A percentile compares a stretch with the other conserved stretches of the same genome.
Conservation (phyloP, 148 eudicot genomes). For the Fagopyrum esculentum region DNA sequence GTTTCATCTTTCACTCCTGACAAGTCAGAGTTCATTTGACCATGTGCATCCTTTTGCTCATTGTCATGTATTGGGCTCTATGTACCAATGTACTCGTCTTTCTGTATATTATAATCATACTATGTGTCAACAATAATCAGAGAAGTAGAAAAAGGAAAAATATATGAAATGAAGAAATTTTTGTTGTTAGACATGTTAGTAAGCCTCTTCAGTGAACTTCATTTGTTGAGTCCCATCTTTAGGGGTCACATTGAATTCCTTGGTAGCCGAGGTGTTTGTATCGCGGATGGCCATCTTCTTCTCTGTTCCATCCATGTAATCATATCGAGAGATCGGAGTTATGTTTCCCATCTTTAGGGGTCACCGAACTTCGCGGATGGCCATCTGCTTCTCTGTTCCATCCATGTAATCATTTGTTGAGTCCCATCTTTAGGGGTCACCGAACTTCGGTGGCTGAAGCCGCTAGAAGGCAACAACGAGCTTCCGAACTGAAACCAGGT, state of each 20-base stretch:
- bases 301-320: neutral
- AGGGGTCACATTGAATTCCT: neutral
- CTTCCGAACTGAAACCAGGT: no score
- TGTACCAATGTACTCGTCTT: neutral
- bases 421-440: no score
- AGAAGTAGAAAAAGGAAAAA: neutral
- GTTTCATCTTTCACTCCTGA: neutral
- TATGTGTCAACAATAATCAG: neutral
- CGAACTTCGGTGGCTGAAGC: no score
- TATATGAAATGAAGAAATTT: neutral
- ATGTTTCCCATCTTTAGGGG: neutral
- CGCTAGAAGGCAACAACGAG: no score
- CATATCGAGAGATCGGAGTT: neutral
- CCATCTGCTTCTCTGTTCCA: no score
- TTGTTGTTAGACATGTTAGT: neutral
- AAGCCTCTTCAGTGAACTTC: neutral
- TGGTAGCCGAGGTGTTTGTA: neutral
- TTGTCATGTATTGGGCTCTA: neutral
- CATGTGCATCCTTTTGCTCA: neutral
- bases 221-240: neutral
- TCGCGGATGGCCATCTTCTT: neutral
- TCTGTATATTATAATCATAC: neutral
- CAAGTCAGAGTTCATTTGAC: neutral
- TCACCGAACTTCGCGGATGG: no score
- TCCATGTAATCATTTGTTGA: no score